Percentiles rank a stretch among this genome's conserved stretches.
phyloP scores from a whole-genome alignment of 192 early-diverging fungal genomes.

The Cladochytrium replicatum region DNA sequence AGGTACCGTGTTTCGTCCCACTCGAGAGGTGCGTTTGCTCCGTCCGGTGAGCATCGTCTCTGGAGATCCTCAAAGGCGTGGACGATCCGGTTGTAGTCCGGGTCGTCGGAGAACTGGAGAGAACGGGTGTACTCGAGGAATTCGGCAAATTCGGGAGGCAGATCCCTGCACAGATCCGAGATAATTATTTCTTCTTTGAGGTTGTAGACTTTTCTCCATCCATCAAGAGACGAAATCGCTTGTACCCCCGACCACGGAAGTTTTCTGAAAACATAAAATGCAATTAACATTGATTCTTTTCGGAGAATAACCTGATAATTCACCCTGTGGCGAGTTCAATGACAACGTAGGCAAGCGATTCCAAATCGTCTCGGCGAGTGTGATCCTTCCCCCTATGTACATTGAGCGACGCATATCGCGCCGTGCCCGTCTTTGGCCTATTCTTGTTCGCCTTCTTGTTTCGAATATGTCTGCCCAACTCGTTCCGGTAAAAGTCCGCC shows the following conservation, averaged over 20 bases:
- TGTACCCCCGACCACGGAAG: constrained; percentile 31
- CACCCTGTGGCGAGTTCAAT: constrained; percentile 30
- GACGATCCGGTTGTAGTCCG: constrained; percentile 25
- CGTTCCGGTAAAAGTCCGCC: constrained; percentile 17
- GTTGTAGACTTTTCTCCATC: constrained; percentile 28
- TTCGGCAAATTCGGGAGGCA: constrained; percentile 22
- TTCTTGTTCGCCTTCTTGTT: constrained; percentile 14
- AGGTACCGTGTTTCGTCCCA: too few relatives aligned
- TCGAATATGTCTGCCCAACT: constrained; percentile 19
- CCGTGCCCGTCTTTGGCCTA: constrained; percentile 29
- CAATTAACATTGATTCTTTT: constrained; percentile 4
- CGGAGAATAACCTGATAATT: not conserved
- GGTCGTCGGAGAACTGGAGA: constrained; percentile 24
- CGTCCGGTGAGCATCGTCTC: too few relatives aligned
- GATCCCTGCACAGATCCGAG: constrained; percentile 15
- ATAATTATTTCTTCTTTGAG: constrained; percentile 19
- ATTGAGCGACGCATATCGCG: constrained; percentile 33
- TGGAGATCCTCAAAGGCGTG: constrained; percentile 21
- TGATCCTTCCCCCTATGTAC: constrained; percentile 31
- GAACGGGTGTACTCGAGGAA: constrained; percentile 28
- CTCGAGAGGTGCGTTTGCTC: too few relatives aligned
- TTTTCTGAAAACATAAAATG: constrained; percentile 2
- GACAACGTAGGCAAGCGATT: constrained; percentile 26
- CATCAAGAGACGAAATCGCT: constrained; percentile 22
- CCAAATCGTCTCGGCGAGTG: constrained; percentile 34